phyloP scores from a whole-genome alignment of 805 yeast species.

The Kuraishia capsulata region DNA sequence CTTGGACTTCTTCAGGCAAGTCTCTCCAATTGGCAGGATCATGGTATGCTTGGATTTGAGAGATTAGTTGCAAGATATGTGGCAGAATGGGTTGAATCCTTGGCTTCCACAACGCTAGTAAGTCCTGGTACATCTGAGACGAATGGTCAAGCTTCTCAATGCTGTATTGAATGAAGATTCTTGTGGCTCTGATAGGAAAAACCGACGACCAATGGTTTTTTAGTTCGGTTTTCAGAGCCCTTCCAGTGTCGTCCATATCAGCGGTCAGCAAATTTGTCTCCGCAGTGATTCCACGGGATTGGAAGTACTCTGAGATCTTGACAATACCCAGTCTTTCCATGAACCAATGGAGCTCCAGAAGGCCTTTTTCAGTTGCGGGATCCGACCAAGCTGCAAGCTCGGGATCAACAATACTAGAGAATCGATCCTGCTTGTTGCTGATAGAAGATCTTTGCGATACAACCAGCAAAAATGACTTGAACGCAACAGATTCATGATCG shows the following conservation, averaged over 20 bases:
- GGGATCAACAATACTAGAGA: conserved; percentile 85
- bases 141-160: conserved; percentile 83
- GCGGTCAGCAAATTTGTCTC: conserved; percentile 66
- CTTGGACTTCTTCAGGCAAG: conserved; percentile 81
- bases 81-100: conserved; percentile 88
- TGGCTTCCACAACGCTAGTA: conserved; percentile 84
- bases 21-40: conserved; percentile 88
- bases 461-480: conserved; percentile 83
- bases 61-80: conserved; percentile 74
- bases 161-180: conserved; percentile 91
- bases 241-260: conserved; percentile 86
- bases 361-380: conserved; percentile 81
- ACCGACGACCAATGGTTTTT: conserved; percentile 90
- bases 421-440: conserved; percentile 60
- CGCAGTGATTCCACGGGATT: conserved; percentile 71
- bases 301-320: conserved; percentile 84
- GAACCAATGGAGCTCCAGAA: conserved; percentile 90
- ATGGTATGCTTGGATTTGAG: conserved; percentile 91
- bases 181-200: conserved; percentile 92
- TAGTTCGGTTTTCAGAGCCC: conserved; percentile 60
- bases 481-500: conserved; percentile 88
- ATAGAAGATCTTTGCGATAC: conserved; percentile 82
- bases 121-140: conserved; percentile 60
- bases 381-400: conserved; percentile 91
- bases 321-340: conserved; percentile 97